Conservation (phyloP, 2,329 filamentous ascomycete species). For the Ophiostoma australiae region DNA sequence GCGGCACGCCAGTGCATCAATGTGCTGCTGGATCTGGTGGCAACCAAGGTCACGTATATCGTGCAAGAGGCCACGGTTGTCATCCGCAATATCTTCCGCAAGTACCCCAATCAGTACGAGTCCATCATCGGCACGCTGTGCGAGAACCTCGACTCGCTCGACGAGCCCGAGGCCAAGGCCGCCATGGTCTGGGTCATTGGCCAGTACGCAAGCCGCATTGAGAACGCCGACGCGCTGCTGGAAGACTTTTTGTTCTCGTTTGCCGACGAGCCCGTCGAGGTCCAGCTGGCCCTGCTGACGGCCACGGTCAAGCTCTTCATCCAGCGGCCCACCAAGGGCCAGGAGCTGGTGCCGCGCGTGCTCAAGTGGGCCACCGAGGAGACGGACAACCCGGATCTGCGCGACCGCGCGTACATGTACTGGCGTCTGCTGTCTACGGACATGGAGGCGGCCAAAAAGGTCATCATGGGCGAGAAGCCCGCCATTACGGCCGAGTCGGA, state of each 20-base stretch:
- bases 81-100: slow-evolving; percentile 97
- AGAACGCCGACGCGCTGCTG: slow-evolving; percentile 88
- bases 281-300: slow-evolving; percentile 88
- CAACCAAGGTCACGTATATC: slow-evolving; percentile 98
- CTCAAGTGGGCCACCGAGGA: slow-evolving; percentile 98
- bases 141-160: slow-evolving; percentile 90
- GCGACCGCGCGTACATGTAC: slow-evolving; percentile 98
- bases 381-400: slow-evolving; percentile 95
- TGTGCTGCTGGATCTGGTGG: slow-evolving; percentile 83
- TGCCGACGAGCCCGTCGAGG: slow-evolving; percentile 88
- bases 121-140: slow-evolving; percentile 94
- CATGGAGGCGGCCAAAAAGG: slow-evolving; percentile 74
- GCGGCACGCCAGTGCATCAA: slow-evolving; percentile 89
- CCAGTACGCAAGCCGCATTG: slow-evolving; percentile 93
- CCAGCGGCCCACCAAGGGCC: slow-evolving; percentile 88
- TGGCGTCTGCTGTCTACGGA: slow-evolving; percentile 94
- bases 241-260: slow-evolving; percentile 96
- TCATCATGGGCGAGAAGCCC: slow-evolving; percentile 97
- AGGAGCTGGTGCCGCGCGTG: slow-evolving; percentile 87
- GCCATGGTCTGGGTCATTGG: slow-evolving; percentile 99
- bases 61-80: slow-evolving; percentile 98
- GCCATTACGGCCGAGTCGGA: slow-evolving; percentile 94
- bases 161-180: slow-evolving; percentile 96
- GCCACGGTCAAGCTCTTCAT: slow-evolving; percentile 98
- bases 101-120: slow-evolving; percentile 98